Base-by-base conservation (phyloP, 208 protist genomes). In the Wallacemonas collosoma region DNA sequence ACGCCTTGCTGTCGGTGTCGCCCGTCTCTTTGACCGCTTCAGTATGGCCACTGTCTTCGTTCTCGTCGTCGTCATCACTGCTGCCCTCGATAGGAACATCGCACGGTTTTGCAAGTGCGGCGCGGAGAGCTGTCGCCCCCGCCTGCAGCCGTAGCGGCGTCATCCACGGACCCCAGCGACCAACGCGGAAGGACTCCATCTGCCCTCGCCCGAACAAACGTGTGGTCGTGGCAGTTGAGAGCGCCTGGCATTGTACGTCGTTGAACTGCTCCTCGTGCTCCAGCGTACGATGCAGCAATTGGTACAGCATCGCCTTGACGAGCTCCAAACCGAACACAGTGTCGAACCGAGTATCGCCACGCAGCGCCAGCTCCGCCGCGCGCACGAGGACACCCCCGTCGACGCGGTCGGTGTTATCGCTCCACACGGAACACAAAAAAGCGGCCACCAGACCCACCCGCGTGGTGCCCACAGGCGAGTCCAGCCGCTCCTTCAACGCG, bases 211-310 rank as follows among this genome's bases (percentile, higher is more conserved):
- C 86, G 63, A 90, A 90, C 55, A 85, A 79, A 9, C 84, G 82
- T 39, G 86, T 91, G 1, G 71, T 72, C 8, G 76, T 71, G 8
- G 73, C 48, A 1, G 77, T 54, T 11, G 82, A 54, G 2, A 91
- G 77, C 12, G 84, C 86, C 73, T 76, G 48, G 14, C 81, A 56
- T 71, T 95, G 90, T 35, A 77, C 75, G 14, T 69, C 69, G 65
- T 62, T 89, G 62, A 85, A 91, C 73, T 92, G 80, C 71, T 93
- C 88, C 72, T 89, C 87, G 62, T 91, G 78, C 75, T 93, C 88
- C 14, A 85, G 72, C 5, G 65, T 83, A 26, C 70, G 54, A 63
- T 89, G 82, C 3, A 80, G 48, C 57, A 91, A 71, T 38, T 91
- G 77, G 40, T 78, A 67, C n/a, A 89, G 53, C 15, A 95, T 62